Conservation (phyloP, 805 yeast species). For the Ogataea parapolymorpha region DNA sequence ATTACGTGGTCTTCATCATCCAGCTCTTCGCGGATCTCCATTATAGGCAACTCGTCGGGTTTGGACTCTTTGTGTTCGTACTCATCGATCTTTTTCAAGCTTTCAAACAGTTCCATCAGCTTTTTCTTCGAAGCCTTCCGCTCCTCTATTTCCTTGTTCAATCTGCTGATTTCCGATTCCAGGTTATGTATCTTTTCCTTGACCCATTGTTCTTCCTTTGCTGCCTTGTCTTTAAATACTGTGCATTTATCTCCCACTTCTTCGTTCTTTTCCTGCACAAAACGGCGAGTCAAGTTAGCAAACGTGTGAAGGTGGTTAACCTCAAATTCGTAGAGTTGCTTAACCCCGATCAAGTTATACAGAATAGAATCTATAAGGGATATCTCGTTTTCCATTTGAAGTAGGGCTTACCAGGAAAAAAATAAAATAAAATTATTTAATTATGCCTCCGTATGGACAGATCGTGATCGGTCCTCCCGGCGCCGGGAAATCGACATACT, state of each 20-base stretch:
- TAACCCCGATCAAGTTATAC: conserved; percentile 24
- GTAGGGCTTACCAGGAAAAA: not conserved
- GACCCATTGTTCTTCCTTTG: conserved; percentile 19
- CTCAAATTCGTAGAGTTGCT: conserved; percentile 28
- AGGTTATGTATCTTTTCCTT: conserved; percentile 13
- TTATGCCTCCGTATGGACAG: conserved; percentile 70
- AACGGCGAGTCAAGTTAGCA: conserved; percentile 10
- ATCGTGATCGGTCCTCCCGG: conserved; percentile 98
- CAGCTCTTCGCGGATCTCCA: conserved; percentile 81
- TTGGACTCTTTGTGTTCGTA: conserved; percentile 3
- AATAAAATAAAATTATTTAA: not conserved
- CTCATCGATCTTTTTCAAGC: conserved; percentile 19
- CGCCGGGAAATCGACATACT: conserved; percentile 92
- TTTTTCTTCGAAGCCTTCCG: conserved; percentile 28
- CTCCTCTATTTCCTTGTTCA: conserved; percentile 38
- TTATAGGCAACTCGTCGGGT: conserved; percentile 56
- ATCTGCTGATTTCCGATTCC: conserved; percentile 9
- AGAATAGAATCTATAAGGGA: conserved; percentile 26
- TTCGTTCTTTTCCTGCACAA: conserved; percentile 15
- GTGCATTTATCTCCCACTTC: conserved; percentile 18
- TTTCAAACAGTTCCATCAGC: conserved; percentile 27
- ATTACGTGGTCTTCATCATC: conserved; percentile 81
- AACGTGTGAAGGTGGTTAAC: conserved; percentile 19
- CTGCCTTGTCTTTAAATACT: conserved; percentile 20
- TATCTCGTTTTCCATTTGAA: conserved; percentile 25